phyloP scores from a whole-genome alignment of 495 filamentous ascomycete species.

The Xylaria scruposa region DNA sequence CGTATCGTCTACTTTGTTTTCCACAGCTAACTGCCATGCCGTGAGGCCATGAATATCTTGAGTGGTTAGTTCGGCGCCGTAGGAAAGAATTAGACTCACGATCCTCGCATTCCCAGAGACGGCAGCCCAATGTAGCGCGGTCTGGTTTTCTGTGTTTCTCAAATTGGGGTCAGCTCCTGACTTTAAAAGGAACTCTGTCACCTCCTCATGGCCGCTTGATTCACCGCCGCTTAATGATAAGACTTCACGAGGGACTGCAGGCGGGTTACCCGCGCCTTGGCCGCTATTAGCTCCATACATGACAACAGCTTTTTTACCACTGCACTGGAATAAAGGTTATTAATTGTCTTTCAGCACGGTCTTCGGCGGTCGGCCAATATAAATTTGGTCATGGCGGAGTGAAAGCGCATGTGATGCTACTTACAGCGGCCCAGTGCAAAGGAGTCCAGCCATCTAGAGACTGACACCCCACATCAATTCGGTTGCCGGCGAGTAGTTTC shows the following conservation, averaged over 20 bases:
- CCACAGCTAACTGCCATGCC: no score
- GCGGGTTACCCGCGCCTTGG: not conserved
- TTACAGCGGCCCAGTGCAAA: not conserved
- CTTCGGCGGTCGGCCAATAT: no score
- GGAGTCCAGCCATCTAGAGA: not conserved
- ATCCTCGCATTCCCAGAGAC: not conserved
- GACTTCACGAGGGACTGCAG: not conserved
- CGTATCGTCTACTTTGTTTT: no score
- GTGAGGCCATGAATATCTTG: no score
- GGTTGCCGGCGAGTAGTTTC: not conserved
- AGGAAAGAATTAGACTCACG: not conserved
- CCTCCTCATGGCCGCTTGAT: not conserved
- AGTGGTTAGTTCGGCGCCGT: no score
- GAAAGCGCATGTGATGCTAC: no score
- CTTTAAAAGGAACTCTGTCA: not conserved
- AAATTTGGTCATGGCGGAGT: no score
- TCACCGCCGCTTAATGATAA: not conserved
- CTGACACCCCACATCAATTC: not conserved
- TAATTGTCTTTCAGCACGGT: no score
- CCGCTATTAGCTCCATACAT: not conserved
- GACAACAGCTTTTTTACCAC: not conserved
- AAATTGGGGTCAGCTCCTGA: not conserved
- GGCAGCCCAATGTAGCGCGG: not conserved
- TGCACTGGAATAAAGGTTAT: no score
- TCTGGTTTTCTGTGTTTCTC: not conserved